Evolutionary conservation across 1,284 basidiomycete genomes (phyloP).

Genomic region (Exobasidium rhododendri): DNA sequence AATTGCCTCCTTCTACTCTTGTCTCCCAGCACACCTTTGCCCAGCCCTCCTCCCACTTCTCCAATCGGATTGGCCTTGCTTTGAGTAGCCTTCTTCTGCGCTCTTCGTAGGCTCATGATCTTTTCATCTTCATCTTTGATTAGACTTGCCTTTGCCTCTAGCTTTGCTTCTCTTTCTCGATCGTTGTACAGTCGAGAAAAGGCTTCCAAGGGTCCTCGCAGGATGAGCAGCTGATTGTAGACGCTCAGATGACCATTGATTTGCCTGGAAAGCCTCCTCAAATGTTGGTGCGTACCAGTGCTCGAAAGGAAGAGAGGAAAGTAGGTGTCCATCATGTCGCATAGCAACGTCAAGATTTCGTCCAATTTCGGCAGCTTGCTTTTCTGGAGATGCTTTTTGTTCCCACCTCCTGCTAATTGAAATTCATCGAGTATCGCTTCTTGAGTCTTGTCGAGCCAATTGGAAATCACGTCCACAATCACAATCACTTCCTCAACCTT

Average conservation of each 20-base stretch:
- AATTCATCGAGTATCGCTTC: background rate
- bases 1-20: background rate
- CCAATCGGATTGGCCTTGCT: background rate
- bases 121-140: background rate
- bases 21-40: background rate
- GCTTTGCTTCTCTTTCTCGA: background rate
- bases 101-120: background rate
- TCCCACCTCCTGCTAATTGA: background rate
- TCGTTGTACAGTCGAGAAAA: conserved; percentile 1
- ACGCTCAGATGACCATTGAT: background rate
- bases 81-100: background rate
- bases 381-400: background rate
- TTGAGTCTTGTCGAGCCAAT: background rate
- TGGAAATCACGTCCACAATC: background rate
- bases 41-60: background rate
- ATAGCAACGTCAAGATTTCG: background rate
- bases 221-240: background rate
- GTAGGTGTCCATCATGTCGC: conserved; percentile 7
- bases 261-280: background rate
- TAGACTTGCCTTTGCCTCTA: background rate
- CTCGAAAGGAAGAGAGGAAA: conserved; percentile 5
- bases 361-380: background rate
- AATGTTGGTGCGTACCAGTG: background rate
- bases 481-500: conserved; percentile 1
- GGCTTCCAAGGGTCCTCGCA: conserved; percentile 7